A percentile compares a stretch with the other conserved stretches of the same genome.
Conservation (phyloP, 2,329 filamentous ascomycete genomes). For the Xylaria sp. region DNA sequence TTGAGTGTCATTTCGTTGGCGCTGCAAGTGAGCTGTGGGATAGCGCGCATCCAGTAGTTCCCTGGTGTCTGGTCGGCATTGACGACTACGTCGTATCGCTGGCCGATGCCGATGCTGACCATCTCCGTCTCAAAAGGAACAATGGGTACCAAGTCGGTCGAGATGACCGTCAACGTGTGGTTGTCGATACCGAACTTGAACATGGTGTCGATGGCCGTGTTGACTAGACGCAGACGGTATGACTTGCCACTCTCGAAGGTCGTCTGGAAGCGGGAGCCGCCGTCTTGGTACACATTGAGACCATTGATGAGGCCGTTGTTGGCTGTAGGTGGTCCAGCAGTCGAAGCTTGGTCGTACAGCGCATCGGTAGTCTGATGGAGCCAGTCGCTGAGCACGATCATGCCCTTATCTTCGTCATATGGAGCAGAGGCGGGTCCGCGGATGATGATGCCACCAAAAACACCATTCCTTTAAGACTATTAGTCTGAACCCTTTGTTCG, state of each 20-base stretch:
- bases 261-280: constrained; percentile 52
- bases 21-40: constrained; percentile 56
- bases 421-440: constrained; percentile 66
- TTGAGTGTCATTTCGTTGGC: constrained; percentile 54
- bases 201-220: constrained; percentile 56
- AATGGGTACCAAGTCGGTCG: constrained; percentile 67
- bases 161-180: constrained; percentile 67
- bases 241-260: constrained; percentile 55
- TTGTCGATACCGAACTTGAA: constrained; percentile 65
- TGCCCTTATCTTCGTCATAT: constrained; percentile 71
- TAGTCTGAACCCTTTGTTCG: constrained; percentile 9
- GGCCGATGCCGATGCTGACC: constrained; percentile 50
- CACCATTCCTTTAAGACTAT: constrained; percentile 41
- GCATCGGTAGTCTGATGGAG: constrained; percentile 57
- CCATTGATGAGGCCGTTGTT: constrained; percentile 56
- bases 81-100: constrained; percentile 60
- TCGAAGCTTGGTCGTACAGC: constrained; percentile 47
- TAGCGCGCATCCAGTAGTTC: constrained; percentile 62
- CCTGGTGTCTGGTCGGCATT: constrained; percentile 52
- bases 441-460: constrained; percentile 66
- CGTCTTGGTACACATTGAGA: constrained; percentile 50
- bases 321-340: constrained; percentile 49
- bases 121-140: constrained; percentile 61
- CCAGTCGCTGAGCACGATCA: constrained; percentile 69
- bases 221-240: constrained; percentile 61